phyloP scores from a whole-genome alignment of 371 early-diverging fungal genomes.

The Batrachochytrium dendrobatidis region DNA sequence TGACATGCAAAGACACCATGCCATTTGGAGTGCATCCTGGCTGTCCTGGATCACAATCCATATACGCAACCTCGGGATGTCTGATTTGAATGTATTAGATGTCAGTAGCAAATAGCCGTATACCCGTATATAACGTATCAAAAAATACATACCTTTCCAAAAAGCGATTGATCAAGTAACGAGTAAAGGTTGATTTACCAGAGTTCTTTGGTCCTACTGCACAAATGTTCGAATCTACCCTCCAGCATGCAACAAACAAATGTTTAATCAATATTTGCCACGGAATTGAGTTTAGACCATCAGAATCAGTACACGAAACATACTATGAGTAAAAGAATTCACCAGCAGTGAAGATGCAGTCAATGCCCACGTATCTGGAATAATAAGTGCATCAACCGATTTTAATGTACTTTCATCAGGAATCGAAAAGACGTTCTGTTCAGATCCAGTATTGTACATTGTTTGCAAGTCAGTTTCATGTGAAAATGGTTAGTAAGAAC shows the following conservation, averaged over 20 bases:
- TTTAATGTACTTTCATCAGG: not conserved
- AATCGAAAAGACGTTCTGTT: not conserved
- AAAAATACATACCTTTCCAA: constrained; percentile 45
- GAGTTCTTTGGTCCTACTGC: constrained; percentile 62
- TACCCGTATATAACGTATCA: not conserved
- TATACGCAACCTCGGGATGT: constrained; percentile 52
- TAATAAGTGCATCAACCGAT: constrained; percentile 22
- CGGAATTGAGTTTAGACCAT: too few relatives aligned
- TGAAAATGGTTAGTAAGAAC: constrained; percentile 8
- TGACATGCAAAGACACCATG: constrained; percentile 58
- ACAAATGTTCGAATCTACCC: constrained; percentile 34
- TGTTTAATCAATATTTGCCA: not conserved
- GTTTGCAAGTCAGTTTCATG: constrained; percentile 26
- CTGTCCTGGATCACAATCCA: constrained; percentile 81
- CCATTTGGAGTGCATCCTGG: constrained; percentile 70
- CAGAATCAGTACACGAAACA: not conserved
- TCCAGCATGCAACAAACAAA: constrained; percentile 7
- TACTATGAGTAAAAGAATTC: constrained; percentile 8
- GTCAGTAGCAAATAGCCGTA: not conserved
- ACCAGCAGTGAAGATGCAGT: constrained; percentile 21
- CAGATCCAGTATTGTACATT: too few relatives aligned
- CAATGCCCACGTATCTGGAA: constrained; percentile 38
- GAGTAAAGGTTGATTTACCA: constrained; percentile 71
- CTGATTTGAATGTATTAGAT: constrained; percentile 16
- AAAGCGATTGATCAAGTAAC: constrained; percentile 58